Base-by-base conservation (phyloP, 345 rosid species). In the Eucalyptus viminalis region DNA sequence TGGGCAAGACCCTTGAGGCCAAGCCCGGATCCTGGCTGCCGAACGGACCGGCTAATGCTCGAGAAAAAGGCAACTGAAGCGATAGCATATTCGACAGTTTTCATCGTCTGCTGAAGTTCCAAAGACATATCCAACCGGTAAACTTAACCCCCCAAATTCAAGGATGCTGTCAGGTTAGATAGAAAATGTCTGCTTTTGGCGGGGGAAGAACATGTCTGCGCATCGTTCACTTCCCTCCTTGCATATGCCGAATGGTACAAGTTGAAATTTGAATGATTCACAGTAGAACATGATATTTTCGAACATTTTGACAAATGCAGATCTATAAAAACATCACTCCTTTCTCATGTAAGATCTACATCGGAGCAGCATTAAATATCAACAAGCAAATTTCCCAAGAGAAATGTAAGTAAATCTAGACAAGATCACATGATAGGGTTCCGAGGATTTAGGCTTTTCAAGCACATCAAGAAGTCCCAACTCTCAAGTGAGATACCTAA, bases 11-110 rank as follows among this genome's bases (percentile, higher is more conserved):
- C 34, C 19, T 29, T 7, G 31, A 6, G 80, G 80, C 22, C 43
- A 19, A 0, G 40, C 40, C 19, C 22, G 12, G 80, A 67, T 31
- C 43, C 80, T 4, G 0, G 10, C 34, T 16, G 80, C 80, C 6
- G 6, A 31, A 16, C 11, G 9, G 80, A 69, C 6, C 12, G 13
- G 76, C 10, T n/a, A 15, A 67, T 67, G 21, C 76, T 67, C 4
- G 21, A 67, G 76, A 67, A 67, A n/a, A 67, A 4, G 19, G 76
- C 40, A n/a, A n/a, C 4, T n/a, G 40, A 27, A 17, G 21, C 17
- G 76, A 67, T n/a, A 1, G 40, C 40, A 67, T n/a, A 67, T n/a
- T n/a, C 21, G 40, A n/a, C 40, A 15, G 40, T 67, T n/a, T n/a
- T n/a, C 11, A 14, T 67, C 17, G 22, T 67, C 31, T n/a, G 19